A percentile compares a stretch with the other conserved stretches of the same genome.
These are phyloP conservation scores for Borovskyia barvae DNA, from an alignment of 208 protist species.

Conservation along the genomic window DNA sequence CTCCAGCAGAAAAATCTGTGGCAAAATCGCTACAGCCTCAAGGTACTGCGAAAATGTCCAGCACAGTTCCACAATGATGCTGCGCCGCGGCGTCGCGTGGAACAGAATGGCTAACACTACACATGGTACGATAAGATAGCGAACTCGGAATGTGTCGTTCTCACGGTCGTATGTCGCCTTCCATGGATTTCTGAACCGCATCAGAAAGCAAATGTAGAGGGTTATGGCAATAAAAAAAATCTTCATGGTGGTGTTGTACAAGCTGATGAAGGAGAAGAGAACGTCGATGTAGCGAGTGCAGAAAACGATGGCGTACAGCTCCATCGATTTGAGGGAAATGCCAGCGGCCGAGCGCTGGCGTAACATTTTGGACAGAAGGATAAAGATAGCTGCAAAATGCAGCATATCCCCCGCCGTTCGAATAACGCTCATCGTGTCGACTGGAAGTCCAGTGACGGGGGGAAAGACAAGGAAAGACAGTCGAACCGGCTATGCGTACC, in stretches of 20 bases:
- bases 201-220: slow-evolving; percentile 92
- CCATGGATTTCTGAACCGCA: slow-evolving; percentile 89
- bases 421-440: slow-evolving; percentile 82
- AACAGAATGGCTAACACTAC: slow-evolving; percentile 73
- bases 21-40: slow-evolving; percentile 95
- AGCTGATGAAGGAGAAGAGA: slow-evolving; percentile 67
- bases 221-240: slow-evolving; percentile 91
- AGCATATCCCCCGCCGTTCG: slow-evolving; percentile 91
- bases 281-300: slow-evolving; percentile 94
- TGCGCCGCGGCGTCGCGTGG: slow-evolving; percentile 33
- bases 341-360: slow-evolving; percentile 80
- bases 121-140: slow-evolving; percentile 86
- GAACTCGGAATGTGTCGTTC: slow-evolving; percentile 89
- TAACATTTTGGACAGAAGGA: slow-evolving; percentile 94
- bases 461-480: not conserved
- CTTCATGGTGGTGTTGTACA: slow-evolving; percentile 96
- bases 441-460: too few relatives aligned
- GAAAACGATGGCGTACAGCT: slow-evolving; percentile 93
- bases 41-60: slow-evolving; percentile 97
- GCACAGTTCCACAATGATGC: slow-evolving; percentile 69
- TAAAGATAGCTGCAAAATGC: slow-evolving; percentile 90
- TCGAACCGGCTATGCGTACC: not conserved
- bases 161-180: slow-evolving; percentile 89
- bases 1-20: slow-evolving; percentile 96
- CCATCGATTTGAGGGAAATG: slow-evolving; percentile 94